Evolutionary conservation across 108 stramenopile species (phyloP).

Genomic region (Pseudonitzschia delicatissima): DNA sequence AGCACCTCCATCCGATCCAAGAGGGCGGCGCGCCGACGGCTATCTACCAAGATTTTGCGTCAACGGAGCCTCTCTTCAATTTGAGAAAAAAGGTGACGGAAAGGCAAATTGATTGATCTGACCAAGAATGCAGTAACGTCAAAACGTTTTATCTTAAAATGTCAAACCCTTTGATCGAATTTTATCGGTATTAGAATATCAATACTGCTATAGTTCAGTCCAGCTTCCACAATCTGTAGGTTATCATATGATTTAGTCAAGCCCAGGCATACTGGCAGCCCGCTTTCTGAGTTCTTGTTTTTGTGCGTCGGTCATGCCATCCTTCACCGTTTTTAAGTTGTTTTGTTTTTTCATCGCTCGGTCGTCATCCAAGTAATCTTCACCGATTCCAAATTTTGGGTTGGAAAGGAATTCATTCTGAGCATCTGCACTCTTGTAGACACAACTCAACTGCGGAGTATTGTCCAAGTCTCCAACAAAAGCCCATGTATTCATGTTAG

Average conservation of each 20-base stretch:
- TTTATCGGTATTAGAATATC: neutral
- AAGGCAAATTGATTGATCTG: neutral
- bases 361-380: constrained; percentile 92
- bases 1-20: constrained; percentile 67
- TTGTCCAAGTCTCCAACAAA: constrained; percentile 92
- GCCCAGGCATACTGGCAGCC: constrained; percentile 1
- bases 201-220: too few relatives aligned
- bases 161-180: neutral
- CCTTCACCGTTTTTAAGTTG: constrained; percentile 52
- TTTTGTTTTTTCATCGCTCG: constrained; percentile 20
- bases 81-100: constrained; percentile 19
- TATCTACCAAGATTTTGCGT: constrained; percentile 74
- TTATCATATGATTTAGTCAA: constrained; percentile 5
- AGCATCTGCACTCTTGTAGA: constrained; percentile 93
- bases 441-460: constrained; percentile 90
- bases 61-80: constrained; percentile 67
- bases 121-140: neutral
- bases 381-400: constrained; percentile 90
- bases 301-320: constrained; percentile 68
- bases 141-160: neutral
- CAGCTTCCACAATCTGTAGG: too few relatives aligned
- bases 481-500: constrained; percentile 95
- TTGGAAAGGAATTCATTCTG: constrained; percentile 95
- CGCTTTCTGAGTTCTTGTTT: constrained; percentile 27
- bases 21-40: constrained; percentile 28